phyloP scores from a whole-genome alignment of 169 alveolate genomes.

The Cryptosporidium baileyi region DNA sequence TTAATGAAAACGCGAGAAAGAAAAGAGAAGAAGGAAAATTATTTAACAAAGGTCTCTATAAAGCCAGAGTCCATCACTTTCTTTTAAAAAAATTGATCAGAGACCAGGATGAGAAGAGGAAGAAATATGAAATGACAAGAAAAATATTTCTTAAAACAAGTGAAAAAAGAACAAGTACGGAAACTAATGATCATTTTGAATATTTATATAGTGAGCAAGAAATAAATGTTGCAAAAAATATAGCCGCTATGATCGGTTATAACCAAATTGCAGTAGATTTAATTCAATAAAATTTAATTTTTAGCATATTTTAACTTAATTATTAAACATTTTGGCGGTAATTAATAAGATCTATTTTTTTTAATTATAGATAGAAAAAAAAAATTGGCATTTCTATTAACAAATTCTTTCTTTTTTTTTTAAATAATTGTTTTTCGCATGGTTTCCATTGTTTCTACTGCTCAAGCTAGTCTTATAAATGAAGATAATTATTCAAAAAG shows the following conservation, averaged over 20 bases:
- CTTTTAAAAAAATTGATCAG: constrained; percentile 13
- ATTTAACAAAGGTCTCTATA: constrained; percentile 41
- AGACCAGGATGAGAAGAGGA: background rate
- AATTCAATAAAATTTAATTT: background rate
- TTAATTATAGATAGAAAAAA: background rate
- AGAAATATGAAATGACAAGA: background rate
- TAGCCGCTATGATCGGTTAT: constrained; percentile 41
- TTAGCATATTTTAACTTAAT: background rate
- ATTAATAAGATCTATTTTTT: constrained; percentile 25
- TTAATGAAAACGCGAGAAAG: constrained; percentile 10
- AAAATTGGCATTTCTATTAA: background rate
- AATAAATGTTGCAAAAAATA: constrained; percentile 1
- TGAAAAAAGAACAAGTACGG: background rate
- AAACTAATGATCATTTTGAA: background rate
- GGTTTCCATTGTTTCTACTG: constrained; percentile 68
- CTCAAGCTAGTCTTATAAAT: constrained; percentile 25
- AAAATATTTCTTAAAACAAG: background rate
- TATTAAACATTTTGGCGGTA: constrained; percentile 1
- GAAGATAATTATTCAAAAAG: constrained; percentile 18
- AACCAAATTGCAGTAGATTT: constrained; percentile 62
- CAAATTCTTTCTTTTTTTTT: background rate
- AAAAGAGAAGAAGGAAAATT: constrained; percentile 26
- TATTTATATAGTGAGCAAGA: constrained; percentile 17
- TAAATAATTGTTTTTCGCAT: background rate
- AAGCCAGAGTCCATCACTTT: constrained; percentile 56